Conservation (phyloP, 2,329 filamentous ascomycete species). For the Ramularia collo-cygni region DNA sequence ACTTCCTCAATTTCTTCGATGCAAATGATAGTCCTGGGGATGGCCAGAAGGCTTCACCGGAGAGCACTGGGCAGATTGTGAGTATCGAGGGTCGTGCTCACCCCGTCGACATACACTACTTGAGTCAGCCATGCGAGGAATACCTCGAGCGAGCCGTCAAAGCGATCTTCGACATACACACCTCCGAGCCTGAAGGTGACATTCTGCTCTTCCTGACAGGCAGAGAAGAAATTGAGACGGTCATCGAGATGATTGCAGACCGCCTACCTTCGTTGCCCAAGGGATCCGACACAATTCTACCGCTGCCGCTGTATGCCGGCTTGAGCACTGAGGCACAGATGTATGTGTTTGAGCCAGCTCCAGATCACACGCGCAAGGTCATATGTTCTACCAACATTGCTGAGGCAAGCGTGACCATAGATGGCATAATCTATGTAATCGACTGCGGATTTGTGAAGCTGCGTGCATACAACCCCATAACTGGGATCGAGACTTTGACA, state of each 20-base stretch:
- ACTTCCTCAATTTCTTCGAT: slow-evolving; percentile 73
- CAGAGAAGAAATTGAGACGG: slow-evolving; percentile 82
- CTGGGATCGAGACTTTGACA: slow-evolving; percentile 82
- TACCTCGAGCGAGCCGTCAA: slow-evolving; percentile 79
- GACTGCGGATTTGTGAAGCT: slow-evolving; percentile 90
- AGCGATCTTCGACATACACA: slow-evolving; percentile 82
- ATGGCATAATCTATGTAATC: slow-evolving; percentile 83
- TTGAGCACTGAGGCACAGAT: slow-evolving; percentile 87
- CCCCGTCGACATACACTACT: slow-evolving; percentile 78
- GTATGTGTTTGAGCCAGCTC: slow-evolving; percentile 82
- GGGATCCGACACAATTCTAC: slow-evolving; percentile 54
- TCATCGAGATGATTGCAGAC: slow-evolving; percentile 72
- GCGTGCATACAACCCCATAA: slow-evolving; percentile 73
- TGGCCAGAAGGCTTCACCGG: slow-evolving; percentile 22
- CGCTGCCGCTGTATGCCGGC: slow-evolving; percentile 81
- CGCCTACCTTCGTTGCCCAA: slow-evolving; percentile 57
- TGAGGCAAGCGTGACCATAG: slow-evolving; percentile 90
- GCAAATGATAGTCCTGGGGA: slow-evolving; percentile 26
- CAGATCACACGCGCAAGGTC: slow-evolving; percentile 78
- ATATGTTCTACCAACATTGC: slow-evolving; percentile 94
- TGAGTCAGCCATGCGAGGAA: slow-evolving; percentile 70
- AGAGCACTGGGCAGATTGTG: slow-evolving; percentile 57
- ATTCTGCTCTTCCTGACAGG: slow-evolving; percentile 89
- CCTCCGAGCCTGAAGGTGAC: slow-evolving; percentile 72
- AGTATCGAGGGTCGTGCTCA: slow-evolving; percentile 83